phyloP scores from a whole-genome alignment of 2,329 filamentous ascomycete species.

The Microcyclospora tardicrescens region DNA sequence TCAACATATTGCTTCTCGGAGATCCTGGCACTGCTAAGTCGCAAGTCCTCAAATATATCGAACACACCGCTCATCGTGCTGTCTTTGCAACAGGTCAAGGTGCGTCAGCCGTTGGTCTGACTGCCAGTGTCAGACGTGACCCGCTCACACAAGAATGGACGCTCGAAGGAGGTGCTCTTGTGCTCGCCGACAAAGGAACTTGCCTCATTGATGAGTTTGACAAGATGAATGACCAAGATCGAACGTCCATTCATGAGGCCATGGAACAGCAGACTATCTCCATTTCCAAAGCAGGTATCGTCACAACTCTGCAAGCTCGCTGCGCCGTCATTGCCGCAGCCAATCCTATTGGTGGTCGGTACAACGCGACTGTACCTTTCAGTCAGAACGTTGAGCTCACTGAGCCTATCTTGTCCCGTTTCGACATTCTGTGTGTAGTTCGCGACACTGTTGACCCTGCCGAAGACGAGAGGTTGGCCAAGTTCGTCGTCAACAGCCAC shows the following conservation, averaged over 20 bases:
- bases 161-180: constrained; percentile 84
- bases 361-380: constrained; percentile 93
- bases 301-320: constrained; percentile 88
- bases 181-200: constrained; percentile 86
- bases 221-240: constrained; percentile 99
- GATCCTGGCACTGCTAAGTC: constrained; percentile 98
- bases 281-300: constrained; percentile 96
- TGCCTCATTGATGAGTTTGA: constrained; percentile 98
- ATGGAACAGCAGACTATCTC: constrained; percentile 99
- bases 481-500: constrained; percentile 91
- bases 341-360: constrained; percentile 90
- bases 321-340: constrained; percentile 94
- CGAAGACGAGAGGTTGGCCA: constrained; percentile 85
- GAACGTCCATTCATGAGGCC: constrained; percentile 96
- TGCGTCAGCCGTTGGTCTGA: constrained; percentile 93
- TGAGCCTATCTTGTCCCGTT: constrained; percentile 93
- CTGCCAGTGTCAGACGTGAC: constrained; percentile 88
- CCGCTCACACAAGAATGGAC: constrained; percentile 96
- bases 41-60: constrained; percentile 91
- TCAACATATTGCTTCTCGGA: constrained; percentile 91
- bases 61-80: constrained; percentile 91
- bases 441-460: constrained; percentile 84
- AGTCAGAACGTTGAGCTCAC: constrained; percentile 93
- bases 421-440: constrained; percentile 93
- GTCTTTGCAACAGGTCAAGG: constrained; percentile 97